phyloP scores from a whole-genome alignment of 306 rosid species.

The Oxytropis ochrocephala region DNA sequence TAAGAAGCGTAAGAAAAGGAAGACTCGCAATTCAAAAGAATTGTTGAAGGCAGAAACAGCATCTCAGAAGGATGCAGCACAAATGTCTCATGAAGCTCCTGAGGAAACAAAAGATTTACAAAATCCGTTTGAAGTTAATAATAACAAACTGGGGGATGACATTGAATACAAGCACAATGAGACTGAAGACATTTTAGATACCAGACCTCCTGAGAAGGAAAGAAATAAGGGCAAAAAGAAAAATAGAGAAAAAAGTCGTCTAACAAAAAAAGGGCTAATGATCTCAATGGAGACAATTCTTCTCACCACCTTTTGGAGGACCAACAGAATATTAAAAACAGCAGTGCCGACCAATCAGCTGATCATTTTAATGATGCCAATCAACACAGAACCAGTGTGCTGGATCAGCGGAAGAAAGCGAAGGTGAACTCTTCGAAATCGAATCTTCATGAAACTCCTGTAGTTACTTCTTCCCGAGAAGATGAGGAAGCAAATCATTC shows the following conservation, averaged over 20 bases:
- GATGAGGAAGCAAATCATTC: conserved; percentile 28
- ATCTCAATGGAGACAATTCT: conserved; percentile 20
- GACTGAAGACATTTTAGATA: conserved; percentile 18
- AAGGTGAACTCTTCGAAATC: conserved; percentile 27
- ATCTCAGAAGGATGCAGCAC: conserved; percentile 19
- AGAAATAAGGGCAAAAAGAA: conserved; percentile 21
- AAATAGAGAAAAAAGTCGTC: conserved; percentile 8
- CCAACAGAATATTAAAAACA: conserved; percentile 28
- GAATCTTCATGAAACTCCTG: conserved; percentile 19
- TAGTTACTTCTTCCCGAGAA: conserved; percentile 31
- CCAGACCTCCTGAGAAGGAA: conserved; percentile 22
- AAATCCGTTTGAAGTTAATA: conserved; percentile 9
- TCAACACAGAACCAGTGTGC: conserved; percentile 15
- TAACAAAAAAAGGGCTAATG: conserved; percentile 4
- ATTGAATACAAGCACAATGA: not conserved
- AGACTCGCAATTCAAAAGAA: conserved; percentile 23
- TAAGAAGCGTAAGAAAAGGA: conserved; percentile 30
- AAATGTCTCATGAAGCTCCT: conserved; percentile 5
- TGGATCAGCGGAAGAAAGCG: conserved; percentile 24
- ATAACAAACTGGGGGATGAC: conserved; percentile 7
- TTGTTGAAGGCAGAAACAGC: conserved; percentile 22
- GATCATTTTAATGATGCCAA: conserved; percentile 26
- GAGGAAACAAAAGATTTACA: conserved; percentile 12
- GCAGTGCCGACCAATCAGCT: conserved; percentile 20
- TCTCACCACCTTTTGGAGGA: conserved; percentile 30